These are phyloP conservation scores for Scenedesmus sp. DNA, from an alignment of 163 green algal species.

Conservation along the genomic window DNA sequence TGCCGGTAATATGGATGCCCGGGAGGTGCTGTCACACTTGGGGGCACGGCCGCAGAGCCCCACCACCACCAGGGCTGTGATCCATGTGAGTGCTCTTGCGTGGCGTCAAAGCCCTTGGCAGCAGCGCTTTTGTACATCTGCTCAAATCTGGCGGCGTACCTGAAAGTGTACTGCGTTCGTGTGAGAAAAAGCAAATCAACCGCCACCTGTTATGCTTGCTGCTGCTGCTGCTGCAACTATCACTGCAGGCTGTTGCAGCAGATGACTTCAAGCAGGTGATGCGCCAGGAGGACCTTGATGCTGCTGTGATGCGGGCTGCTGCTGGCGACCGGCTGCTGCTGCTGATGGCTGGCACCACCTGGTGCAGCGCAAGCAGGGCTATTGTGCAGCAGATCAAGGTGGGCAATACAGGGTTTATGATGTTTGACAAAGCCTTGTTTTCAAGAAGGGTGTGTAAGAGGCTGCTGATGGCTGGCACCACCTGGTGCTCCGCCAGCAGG, in stretches of 20 bases:
- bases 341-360: slow-evolving; percentile 44
- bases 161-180: too few relatives aligned
- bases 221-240: neutral
- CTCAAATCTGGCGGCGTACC: too few relatives aligned
- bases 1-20: slow-evolving; percentile 3
- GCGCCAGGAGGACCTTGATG: slow-evolving; percentile 28
- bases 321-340: slow-evolving; percentile 32
- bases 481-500: slow-evolving; percentile 29
- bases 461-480: slow-evolving; percentile 20
- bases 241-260: neutral
- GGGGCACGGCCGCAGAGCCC: slow-evolving; percentile 26
- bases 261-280: slow-evolving; percentile 23
- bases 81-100: neutral
- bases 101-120: too few relatives aligned
- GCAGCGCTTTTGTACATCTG: too few relatives aligned
- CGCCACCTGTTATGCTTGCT: too few relatives aligned
- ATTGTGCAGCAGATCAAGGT: slow-evolving; percentile 45
- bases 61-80: slow-evolving; percentile 10
- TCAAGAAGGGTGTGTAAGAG: neutral
- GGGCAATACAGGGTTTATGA: neutral
- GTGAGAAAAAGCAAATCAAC: too few relatives aligned
- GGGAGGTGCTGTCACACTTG: slow-evolving; percentile 42
- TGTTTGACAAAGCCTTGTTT: too few relatives aligned
- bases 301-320: neutral
- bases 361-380: slow-evolving; percentile 39